phyloP scores from a whole-genome alignment of 495 filamentous ascomycete species.

The Hypomontagnella monticulosa region DNA sequence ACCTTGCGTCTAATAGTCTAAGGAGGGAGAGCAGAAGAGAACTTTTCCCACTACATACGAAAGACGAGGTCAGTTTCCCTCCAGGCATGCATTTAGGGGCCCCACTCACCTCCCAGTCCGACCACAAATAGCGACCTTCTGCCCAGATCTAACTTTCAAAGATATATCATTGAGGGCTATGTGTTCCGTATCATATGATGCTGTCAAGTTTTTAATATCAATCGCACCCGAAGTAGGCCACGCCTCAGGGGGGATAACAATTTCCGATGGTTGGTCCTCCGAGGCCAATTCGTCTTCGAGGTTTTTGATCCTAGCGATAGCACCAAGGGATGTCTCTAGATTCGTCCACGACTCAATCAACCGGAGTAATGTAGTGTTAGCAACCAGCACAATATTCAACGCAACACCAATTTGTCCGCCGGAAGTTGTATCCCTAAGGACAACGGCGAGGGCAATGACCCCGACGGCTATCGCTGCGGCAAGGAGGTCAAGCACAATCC shows the following conservation, averaged over 20 bases:
- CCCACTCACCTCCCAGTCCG: slow-evolving; percentile 47
- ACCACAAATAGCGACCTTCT: slow-evolving; percentile 65
- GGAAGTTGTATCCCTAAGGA: slow-evolving; percentile 43
- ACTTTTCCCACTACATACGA: slow-evolving; percentile 50
- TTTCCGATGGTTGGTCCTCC: slow-evolving; percentile 60
- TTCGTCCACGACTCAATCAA: slow-evolving; percentile 52
- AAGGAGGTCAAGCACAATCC: slow-evolving; percentile 57
- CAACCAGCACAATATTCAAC: slow-evolving; percentile 50
- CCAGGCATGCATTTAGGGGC: not conserved
- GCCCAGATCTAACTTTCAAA: slow-evolving; percentile 60
- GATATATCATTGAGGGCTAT: slow-evolving; percentile 57
- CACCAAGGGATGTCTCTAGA: slow-evolving; percentile 55
- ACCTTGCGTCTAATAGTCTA: slow-evolving; percentile 45
- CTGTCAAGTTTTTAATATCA: slow-evolving; percentile 54
- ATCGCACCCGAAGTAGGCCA: slow-evolving; percentile 60
- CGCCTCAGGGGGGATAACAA: slow-evolving; percentile 58
- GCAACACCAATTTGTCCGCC: slow-evolving; percentile 53
- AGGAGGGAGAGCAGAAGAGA: slow-evolving; percentile 53
- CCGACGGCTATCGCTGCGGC: slow-evolving; percentile 52
- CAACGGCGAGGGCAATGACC: slow-evolving; percentile 53
- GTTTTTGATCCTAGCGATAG: slow-evolving; percentile 63
- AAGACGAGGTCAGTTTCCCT: slow-evolving; percentile 4
- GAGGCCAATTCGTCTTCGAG: slow-evolving; percentile 60
- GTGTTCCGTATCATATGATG: slow-evolving; percentile 44
- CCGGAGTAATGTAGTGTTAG: slow-evolving; percentile 46